Conservation (phyloP, 371 early-diverging fungal genomes). For the Mucor circinelloides region DNA sequence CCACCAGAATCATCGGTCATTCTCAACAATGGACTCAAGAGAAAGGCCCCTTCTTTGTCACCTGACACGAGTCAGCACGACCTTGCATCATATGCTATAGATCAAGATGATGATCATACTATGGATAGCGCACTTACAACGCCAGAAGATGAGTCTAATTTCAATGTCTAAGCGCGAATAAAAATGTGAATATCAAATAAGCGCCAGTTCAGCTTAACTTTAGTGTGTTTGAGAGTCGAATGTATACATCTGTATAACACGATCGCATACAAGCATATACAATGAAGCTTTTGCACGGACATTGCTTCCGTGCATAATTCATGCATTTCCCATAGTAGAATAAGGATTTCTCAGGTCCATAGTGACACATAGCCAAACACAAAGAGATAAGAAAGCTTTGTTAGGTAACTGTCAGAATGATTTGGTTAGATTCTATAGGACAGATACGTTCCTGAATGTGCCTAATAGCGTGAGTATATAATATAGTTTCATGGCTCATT, state of each 20-base stretch:
- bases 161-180: background rate
- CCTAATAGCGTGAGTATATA: background rate
- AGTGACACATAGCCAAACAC: background rate
- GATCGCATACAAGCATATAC: too few species aligned
- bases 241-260: too few species aligned
- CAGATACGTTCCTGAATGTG: background rate
- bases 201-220: background rate
- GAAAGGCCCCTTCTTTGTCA: background rate
- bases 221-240: background rate
- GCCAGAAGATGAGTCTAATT: background rate
- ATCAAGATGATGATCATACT: background rate
- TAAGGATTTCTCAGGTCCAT: background rate
- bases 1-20: constrained; percentile 1
- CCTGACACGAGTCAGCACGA: constrained; percentile 1
- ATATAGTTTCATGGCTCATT: background rate
- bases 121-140: background rate
- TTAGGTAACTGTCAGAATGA: background rate
- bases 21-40: background rate
- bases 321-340: background rate
- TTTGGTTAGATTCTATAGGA: background rate
- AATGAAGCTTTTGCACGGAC: background rate
- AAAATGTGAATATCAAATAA: background rate
- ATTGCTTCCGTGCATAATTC: background rate
- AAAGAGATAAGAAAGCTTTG: background rate
- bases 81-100: background rate